Evolutionary conservation across 2,329 filamentous ascomycete genomes (phyloP).

Genomic region (Verticillium isaacii): DNA sequence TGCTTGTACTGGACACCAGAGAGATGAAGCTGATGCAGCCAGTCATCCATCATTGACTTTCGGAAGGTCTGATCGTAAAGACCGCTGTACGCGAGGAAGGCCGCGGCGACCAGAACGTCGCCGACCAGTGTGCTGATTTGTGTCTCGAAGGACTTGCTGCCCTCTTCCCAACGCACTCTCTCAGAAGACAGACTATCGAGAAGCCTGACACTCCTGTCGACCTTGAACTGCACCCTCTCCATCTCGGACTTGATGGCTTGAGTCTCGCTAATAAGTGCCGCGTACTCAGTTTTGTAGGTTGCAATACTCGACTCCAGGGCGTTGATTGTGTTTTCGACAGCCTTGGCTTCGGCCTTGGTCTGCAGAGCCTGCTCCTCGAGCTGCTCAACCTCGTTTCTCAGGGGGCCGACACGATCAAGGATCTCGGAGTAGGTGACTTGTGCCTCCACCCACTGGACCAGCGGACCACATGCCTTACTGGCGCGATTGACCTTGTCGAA

Average conservation of each 20-base stretch:
- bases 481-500: constrained; percentile 95
- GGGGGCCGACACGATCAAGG: constrained; percentile 84
- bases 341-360: constrained; percentile 89
- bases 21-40: constrained; percentile 85
- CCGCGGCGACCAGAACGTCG: constrained; percentile 92
- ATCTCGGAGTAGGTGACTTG: constrained; percentile 99
- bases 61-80: constrained; percentile 98
- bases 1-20: constrained; percentile 94
- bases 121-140: constrained; percentile 96
- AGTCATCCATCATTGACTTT: constrained; percentile 96
- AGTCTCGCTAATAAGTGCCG: constrained; percentile 91
- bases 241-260: constrained; percentile 97
- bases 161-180: constrained; percentile 88
- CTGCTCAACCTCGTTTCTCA: constrained; percentile 82
- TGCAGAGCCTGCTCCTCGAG: constrained; percentile 85
- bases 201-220: constrained; percentile 89
- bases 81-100: constrained; percentile 93
- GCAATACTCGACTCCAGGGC: constrained; percentile 86
- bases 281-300: constrained; percentile 94
- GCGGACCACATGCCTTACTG: constrained; percentile 91
- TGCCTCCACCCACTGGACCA: constrained; percentile 95
- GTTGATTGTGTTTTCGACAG: constrained; percentile 82
- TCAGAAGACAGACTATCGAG: constrained; percentile 95
- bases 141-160: constrained; percentile 96
- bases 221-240: constrained; percentile 94